A percentile compares a stretch with the other conserved stretches of the same genome.
phyloP scores from a whole-genome alignment of 306 rosid genomes.

The Erythrophleum fordii region DNA sequence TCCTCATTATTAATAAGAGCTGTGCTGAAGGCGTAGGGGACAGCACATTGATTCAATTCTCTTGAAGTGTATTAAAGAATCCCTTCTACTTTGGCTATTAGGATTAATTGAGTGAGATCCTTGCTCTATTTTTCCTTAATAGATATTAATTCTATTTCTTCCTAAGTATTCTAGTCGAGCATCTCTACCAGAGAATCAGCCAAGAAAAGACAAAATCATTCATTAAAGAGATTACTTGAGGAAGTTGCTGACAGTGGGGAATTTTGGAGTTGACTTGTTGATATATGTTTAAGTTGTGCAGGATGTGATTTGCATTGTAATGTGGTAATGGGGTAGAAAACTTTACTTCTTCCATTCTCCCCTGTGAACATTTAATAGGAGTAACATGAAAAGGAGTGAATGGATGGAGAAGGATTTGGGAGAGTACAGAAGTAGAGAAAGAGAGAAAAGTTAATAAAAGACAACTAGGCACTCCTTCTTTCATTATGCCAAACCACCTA shows the following conservation, averaged over 20 bases:
- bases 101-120: too few relatives aligned
- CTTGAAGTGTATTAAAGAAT: too few relatives aligned
- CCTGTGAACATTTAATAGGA: background rate
- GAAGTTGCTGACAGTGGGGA: background rate
- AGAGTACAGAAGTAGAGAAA: background rate
- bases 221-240: background rate
- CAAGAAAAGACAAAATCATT: background rate
- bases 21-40: too few relatives aligned
- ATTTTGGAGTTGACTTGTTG: background rate
- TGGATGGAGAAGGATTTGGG: background rate
- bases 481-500: background rate
- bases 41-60: too few relatives aligned
- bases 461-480: background rate
- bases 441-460: background rate
- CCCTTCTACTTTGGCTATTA: too few relatives aligned
- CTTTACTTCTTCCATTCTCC: background rate
- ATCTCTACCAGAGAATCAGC: too few relatives aligned
- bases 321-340: background rate
- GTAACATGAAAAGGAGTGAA: background rate
- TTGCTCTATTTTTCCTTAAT: too few relatives aligned
- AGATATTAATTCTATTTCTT: too few relatives aligned
- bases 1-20: too few relatives aligned
- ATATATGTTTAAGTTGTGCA: background rate
- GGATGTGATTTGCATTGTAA: background rate
- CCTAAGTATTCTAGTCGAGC: too few relatives aligned